These are phyloP conservation scores for Ogataea henricii DNA, from an alignment of 805 yeast species.

Conservation along the genomic window DNA sequence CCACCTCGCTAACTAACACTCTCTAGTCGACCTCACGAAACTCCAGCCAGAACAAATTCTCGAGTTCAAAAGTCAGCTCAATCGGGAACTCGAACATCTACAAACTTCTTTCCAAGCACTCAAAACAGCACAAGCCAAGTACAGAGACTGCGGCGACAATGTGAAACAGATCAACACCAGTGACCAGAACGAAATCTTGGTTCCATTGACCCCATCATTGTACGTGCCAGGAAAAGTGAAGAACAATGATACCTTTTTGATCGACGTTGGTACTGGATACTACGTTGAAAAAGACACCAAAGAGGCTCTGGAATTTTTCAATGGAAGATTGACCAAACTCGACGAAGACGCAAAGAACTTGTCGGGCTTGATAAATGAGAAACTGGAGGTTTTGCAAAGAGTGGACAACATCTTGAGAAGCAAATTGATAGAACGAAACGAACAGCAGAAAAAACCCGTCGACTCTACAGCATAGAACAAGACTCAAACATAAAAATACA, in stretches of 20 bases:
- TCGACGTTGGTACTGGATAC: slow-evolving; percentile 96
- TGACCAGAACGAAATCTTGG: slow-evolving; percentile 58
- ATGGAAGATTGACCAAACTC: slow-evolving; percentile 70
- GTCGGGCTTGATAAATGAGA: slow-evolving; percentile 73
- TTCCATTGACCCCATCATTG: slow-evolving; percentile 86
- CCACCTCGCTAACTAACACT: slow-evolving; percentile 2
- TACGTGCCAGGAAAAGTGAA: slow-evolving; percentile 84
- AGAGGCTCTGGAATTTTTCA: slow-evolving; percentile 72
- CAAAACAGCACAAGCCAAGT: slow-evolving; percentile 77
- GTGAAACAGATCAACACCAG: slow-evolving; percentile 50
- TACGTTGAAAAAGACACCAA: slow-evolving; percentile 75
- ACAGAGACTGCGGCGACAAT: slow-evolving; percentile 75
- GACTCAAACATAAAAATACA: background rate
- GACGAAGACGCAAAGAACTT: slow-evolving; percentile 72
- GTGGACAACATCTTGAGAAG: slow-evolving; percentile 59
- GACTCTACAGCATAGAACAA: slow-evolving; percentile 1
- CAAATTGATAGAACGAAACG: slow-evolving; percentile 51
- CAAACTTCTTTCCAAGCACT: slow-evolving; percentile 82
- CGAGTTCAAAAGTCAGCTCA: slow-evolving; percentile 80
- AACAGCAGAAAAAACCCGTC: slow-evolving; percentile 19
- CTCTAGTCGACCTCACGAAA: slow-evolving; percentile 58
- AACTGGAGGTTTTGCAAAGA: slow-evolving; percentile 61
- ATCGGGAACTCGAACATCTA: slow-evolving; percentile 84
- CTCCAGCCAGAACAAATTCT: slow-evolving; percentile 82
- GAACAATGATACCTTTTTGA: slow-evolving; percentile 70